phyloP scores from a whole-genome alignment of 768 basidiomycete species.

The Mycena albidolilacea region DNA sequence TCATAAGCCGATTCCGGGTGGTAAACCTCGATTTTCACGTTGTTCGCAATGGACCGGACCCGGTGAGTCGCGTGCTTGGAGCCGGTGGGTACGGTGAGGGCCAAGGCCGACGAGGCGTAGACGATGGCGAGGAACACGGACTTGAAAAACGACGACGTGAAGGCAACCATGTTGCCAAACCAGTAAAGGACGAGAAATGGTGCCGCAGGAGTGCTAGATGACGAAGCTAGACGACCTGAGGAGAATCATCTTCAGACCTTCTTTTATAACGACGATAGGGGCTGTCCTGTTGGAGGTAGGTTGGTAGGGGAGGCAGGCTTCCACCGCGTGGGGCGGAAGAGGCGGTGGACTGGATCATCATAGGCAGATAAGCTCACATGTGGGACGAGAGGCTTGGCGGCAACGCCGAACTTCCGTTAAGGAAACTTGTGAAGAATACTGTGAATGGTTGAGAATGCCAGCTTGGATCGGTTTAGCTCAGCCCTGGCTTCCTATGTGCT shows the following conservation, averaged over 20 bases:
- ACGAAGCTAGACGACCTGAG: slow-evolving; percentile 34
- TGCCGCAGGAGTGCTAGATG: slow-evolving; percentile 33
- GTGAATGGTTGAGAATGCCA: too few relatives aligned
- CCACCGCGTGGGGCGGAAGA: not conserved
- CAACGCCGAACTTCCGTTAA: not conserved
- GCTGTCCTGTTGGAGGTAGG: not conserved
- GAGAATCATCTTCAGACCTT: not conserved
- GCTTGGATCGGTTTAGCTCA: too few relatives aligned
- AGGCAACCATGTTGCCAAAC: slow-evolving; percentile 41
- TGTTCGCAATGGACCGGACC: slow-evolving; percentile 47
- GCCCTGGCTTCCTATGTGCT: too few relatives aligned
- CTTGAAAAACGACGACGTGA: slow-evolving; percentile 50
- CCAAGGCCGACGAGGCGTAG: slow-evolving; percentile 46
- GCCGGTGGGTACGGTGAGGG: slow-evolving; percentile 47
- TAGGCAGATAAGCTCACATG: not conserved
- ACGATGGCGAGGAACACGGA: slow-evolving; percentile 48
- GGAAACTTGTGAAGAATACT: too few relatives aligned
- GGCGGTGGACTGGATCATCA: not conserved
- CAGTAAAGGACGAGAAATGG: slow-evolving; percentile 32
- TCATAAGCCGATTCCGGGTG: slow-evolving; percentile 55
- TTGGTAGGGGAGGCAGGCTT: not conserved
- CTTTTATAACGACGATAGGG: slow-evolving; percentile 18
- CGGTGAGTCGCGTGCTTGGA: slow-evolving; percentile 53
- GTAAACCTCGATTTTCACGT: slow-evolving; percentile 51
- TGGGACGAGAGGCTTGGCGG: not conserved